A percentile compares a stretch with the other conserved stretches of the same genome.
phyloP scores from a whole-genome alignment of 768 basidiomycete species.

The Podaxis carcinomalis region DNA sequence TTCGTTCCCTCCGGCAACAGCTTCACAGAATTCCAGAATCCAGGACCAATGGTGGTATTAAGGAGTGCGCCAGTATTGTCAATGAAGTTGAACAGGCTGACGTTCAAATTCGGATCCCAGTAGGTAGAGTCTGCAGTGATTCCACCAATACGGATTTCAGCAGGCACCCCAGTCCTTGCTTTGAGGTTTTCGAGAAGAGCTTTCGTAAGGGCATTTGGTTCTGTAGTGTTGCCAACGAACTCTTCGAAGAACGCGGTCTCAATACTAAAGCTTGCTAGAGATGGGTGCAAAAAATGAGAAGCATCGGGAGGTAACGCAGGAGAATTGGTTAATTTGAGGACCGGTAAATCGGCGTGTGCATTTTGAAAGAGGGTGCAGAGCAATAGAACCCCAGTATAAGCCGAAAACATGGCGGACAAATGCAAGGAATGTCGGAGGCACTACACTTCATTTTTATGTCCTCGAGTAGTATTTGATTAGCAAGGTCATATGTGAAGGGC shows the following conservation, averaged over 20 bases:
- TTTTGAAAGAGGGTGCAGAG: background rate
- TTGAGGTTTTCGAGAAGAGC: conserved; percentile 42
- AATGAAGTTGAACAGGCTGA: conserved; percentile 40
- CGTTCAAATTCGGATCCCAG: conserved; percentile 37
- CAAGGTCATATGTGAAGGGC: background rate
- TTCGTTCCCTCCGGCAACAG: conserved; percentile 43
- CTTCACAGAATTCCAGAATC: conserved; percentile 44
- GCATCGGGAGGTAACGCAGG: conserved; percentile 38
- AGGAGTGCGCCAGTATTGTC: conserved; percentile 36
- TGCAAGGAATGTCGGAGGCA: background rate
- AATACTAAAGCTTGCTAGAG: conserved; percentile 50
- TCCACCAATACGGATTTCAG: conserved; percentile 48
- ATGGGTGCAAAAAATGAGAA: conserved; percentile 37
- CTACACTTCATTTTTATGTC: background rate
- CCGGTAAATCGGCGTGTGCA: background rate
- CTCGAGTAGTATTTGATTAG: background rate
- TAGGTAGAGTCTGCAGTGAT: conserved; percentile 52
- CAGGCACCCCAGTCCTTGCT: conserved; percentile 38
- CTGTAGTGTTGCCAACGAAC: conserved; percentile 40
- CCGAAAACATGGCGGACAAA: background rate
- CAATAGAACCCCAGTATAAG: background rate
- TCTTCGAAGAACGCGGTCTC: conserved; percentile 52
- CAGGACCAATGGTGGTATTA: conserved; percentile 49
- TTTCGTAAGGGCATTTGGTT: conserved; percentile 39
- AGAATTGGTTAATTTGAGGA: conserved; percentile 17